Evolutionary conservation across 257 asterid genomes (phyloP), one percentile per base, ranked within the genome.

Genomic region (Nicotiana obtusifolia): DNA sequence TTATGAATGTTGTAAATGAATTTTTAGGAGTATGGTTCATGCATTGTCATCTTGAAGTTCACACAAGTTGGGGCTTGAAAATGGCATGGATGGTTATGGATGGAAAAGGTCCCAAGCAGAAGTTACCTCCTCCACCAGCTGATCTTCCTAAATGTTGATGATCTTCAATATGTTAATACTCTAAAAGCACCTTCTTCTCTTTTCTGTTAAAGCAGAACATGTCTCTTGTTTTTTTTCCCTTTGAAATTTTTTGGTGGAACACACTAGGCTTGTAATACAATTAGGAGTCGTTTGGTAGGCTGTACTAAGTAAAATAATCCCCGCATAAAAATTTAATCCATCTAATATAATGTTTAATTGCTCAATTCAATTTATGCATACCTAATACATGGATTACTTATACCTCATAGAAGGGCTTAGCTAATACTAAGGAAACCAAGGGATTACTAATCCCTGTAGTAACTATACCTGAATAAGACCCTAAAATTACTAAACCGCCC

Each of bases 131-230:
- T 3, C 94, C 97, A 20, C 93, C 97, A 10, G 52, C 85, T 7
- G 95, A 92, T 90, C 95, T 92, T 84, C 97, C 95, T 76, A 91
- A 89, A 82, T 91, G 97, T 84, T 92, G 84, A 88, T 92, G 83
- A 88, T 47, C 52, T 47, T 67, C 26, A 10, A 49, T 15, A 10
- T 79, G 7, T 24, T 20, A 24, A 16, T 19, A 35, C 56, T 20
- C 22, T 53, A 56, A 33, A 54, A 67, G 17, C 49, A 47, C 28
- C 2, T 31, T 37, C 44, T 37, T 69, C 52, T 33, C 44, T 59
- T 16, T 41, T 53, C 13, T 68, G 76, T 16, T 33, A 17, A 30
- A 0, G 52, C 16, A 66, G 26, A 31, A 66, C 2, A 11, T 15
- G 0, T 52, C 16, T 9, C 35, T 3, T 35, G 20, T 35, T 33